Evolutionary conservation across 805 yeast genomes (phyloP).

Genomic region (Starmerella asiatica): DNA sequence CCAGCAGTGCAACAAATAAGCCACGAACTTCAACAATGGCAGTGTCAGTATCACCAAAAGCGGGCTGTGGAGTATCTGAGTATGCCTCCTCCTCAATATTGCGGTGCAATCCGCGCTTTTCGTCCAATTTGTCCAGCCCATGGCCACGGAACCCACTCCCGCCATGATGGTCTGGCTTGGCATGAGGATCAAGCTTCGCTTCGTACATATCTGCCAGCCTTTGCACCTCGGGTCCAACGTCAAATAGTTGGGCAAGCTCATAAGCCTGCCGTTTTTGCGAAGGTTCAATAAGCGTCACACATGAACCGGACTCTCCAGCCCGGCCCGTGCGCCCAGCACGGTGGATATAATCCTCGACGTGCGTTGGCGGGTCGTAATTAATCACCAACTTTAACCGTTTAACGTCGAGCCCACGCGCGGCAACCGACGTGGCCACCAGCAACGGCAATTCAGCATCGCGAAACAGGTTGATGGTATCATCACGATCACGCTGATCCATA

Average conservation of each 20-base stretch:
- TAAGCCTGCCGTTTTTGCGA: constrained; percentile 50
- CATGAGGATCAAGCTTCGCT: not conserved
- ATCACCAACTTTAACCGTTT: constrained; percentile 67
- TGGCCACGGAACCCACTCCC: constrained; percentile 90
- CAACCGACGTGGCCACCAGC: constrained; percentile 81
- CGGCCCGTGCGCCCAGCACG: constrained; percentile 94
- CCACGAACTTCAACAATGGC: not conserved
- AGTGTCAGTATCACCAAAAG: not conserved
- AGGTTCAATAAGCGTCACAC: constrained; percentile 57
- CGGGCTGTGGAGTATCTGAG: not conserved
- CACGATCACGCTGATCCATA: constrained; percentile 72
- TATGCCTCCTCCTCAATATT: constrained; percentile 33
- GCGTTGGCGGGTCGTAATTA: constrained; percentile 71
- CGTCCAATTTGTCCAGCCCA: constrained; percentile 69
- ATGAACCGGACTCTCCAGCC: constrained; percentile 65
- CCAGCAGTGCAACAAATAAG: constrained; percentile 49
- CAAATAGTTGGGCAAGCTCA: constrained; percentile 57
- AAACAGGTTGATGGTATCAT: constrained; percentile 58
- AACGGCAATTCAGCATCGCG: constrained; percentile 43
- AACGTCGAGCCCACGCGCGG: constrained; percentile 94
- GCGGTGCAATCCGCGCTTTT: constrained; percentile 37
- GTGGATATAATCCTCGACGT: constrained; percentile 91
- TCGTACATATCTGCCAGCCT: constrained; percentile 34
- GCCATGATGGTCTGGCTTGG: constrained; percentile 42
- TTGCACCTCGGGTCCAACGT: constrained; percentile 42